Percentiles rank a stretch among this genome's conserved stretches.
These are phyloP conservation scores for Yamadazyma olivae DNA, from an alignment of 805 yeast genomes.

Conservation along the genomic window DNA sequence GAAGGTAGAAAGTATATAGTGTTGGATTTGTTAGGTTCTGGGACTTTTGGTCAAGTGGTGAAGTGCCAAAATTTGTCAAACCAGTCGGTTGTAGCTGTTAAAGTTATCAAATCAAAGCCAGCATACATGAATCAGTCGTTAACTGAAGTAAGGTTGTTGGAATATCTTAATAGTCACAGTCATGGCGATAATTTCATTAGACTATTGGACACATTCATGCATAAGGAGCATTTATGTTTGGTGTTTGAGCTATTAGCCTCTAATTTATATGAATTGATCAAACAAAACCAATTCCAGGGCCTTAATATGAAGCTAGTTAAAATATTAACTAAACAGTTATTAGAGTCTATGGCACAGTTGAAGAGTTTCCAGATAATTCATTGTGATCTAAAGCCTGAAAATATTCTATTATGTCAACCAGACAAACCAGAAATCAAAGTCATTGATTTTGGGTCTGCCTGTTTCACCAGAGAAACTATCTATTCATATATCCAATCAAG, in stretches of 20 bases:
- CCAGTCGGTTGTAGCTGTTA: slow-evolving; percentile 89
- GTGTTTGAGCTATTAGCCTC: slow-evolving; percentile 89
- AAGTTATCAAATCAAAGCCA: slow-evolving; percentile 88
- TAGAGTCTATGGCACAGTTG: slow-evolving; percentile 76
- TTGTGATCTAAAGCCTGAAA: slow-evolving; percentile 97
- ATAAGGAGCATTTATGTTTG: slow-evolving; percentile 86
- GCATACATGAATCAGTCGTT: slow-evolving; percentile 89
- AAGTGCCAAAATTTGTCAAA: slow-evolving; percentile 81
- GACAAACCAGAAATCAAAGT: slow-evolving; percentile 86
- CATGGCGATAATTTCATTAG: slow-evolving; percentile 75
- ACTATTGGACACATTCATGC: slow-evolving; percentile 84
- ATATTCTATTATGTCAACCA: slow-evolving; percentile 73
- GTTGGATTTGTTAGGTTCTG: slow-evolving; percentile 88
- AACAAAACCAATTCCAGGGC: slow-evolving; percentile 93
- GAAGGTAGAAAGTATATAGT: slow-evolving; percentile 87
- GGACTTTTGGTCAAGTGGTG: slow-evolving; percentile 97
- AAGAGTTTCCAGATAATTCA: slow-evolving; percentile 86
- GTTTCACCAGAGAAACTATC: slow-evolving; percentile 85
- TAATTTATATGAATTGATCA: slow-evolving; percentile 84
- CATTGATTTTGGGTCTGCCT: slow-evolving; percentile 95
- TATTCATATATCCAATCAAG: slow-evolving; percentile 92
- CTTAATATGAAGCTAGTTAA: slow-evolving; percentile 75
- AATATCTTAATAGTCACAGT: slow-evolving; percentile 63
- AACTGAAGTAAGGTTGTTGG: slow-evolving; percentile 84
- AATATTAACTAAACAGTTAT: slow-evolving; percentile 72